Base-by-base conservation (phyloP, 129 eudicot genomes). In the Pulicaria dysenterica region DNA sequence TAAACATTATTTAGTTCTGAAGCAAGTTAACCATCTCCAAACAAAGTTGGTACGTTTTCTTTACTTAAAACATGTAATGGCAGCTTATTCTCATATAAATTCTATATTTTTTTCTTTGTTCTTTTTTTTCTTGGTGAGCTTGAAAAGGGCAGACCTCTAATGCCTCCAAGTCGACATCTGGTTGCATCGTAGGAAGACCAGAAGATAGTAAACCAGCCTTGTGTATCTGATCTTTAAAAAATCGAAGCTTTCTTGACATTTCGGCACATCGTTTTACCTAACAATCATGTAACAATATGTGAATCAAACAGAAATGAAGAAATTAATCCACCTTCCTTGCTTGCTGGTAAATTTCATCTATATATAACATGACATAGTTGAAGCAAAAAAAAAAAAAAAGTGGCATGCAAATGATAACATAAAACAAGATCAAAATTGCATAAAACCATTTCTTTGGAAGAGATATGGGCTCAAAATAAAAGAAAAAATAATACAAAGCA, bases 241-340 rank as follows among this genome's bases (percentile, higher is more conserved):
- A 94, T 0, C 96, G 86, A 71, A 94, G 85, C 67, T 90, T 94
- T 75, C 98, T 82, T 67, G 98, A 90, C 98, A 94, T 94, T 82
- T 94, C 98, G 13, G 95, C 98, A 87, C 98, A 94, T 77, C 95
- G 72, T 86, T 94, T 94, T 34, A 94, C 96, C 98, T 93, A 81
- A 53, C 14, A 73, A 81, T 45, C 57, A 66, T 8, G 58, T 51
- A 53, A 78, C 54, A 72, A 45, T 24, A 54, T 58, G 17, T 56
- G 73, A 68, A 49, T n/a, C 63, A 72, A 38, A 72, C 64, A 51
- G 36, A 77, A 61, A 10, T 11, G 41, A 64, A 69, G 54, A 74
- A 10, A 51, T n/a, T 13, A 53, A 44, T 43, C 54, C 43, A 55
- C 67, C 79, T 42, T 36, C 37, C 34, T 16, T 64, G 17, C 24